Base-by-base conservation (phyloP, 2,329 filamentous ascomycete genomes). In the Grosmannia serpens region DNA sequence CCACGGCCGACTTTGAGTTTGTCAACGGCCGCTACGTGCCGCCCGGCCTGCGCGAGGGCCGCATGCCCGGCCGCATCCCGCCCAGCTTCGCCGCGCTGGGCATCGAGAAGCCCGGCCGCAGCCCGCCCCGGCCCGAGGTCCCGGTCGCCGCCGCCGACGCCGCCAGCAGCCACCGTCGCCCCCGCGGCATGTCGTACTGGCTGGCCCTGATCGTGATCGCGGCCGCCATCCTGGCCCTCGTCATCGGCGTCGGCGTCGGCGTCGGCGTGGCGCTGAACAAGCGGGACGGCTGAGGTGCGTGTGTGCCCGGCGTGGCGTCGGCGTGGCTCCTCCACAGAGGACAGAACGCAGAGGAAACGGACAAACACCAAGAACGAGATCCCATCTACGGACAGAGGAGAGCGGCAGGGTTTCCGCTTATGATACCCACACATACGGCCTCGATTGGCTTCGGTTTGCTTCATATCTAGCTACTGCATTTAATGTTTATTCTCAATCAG, bases 21-120 rank as follows among this genome's bases (percentile, higher is more conserved):
- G 62, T 63, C 58, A 62, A 63, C 38, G 62, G 62, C 26, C 61
- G 62, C 27, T 63, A 63, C 26, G 59, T 63, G 49, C 62, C 62
- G 38, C 62, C 62, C 1, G 62, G 51, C 3, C 52, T 63, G 58
- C 62, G 62, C 53, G 44, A 63, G n/a, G 62, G 61, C 38, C 61
- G 62, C 10, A 33, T 29, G 49, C 61, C 61, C 1, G 62, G 59
- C 27, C 62, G 62, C 46, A 56, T 58, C 31, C 62, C 62, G 20
- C 54, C 54, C 7, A 29, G 54, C 3, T 22, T 44, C 27, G 26
- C 35, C n/a, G 38, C 44, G 54, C 27, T 49, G 20, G 41, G 35
- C 15, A 17, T 50, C 60, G 54, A 31, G 50, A 59, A 47, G 59
- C 56, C 46, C 38, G 46, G 44, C 27, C n/a, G 27, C 29, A 41